Evolutionary conservation across 1,284 basidiomycete species (phyloP).

Genomic region (Leccinum insolens): DNA sequence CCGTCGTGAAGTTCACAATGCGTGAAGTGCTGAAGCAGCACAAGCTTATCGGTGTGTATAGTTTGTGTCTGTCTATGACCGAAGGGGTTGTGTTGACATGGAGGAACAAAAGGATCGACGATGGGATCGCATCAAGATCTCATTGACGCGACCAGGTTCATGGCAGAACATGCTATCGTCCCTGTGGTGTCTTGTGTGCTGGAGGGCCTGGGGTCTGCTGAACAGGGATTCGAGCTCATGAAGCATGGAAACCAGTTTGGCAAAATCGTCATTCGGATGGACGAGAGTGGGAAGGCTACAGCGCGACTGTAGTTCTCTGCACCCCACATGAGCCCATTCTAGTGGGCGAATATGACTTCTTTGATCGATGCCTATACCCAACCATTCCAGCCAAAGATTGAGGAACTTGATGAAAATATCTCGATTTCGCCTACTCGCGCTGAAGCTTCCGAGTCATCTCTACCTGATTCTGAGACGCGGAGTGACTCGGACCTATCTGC

Average conservation of each 20-base stretch:
- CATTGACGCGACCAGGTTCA: conserved; percentile 70
- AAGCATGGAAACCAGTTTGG: conserved; percentile 67
- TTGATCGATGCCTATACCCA: neutral
- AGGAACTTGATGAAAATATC: too few species aligned
- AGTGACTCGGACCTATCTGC: too few species aligned
- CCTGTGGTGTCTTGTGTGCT: conserved; percentile 79
- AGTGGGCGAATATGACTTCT: neutral
- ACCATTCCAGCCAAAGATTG: too few species aligned
- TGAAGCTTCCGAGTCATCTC: too few species aligned
- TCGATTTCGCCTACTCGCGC: too few species aligned
- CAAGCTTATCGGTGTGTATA: conserved; percentile 65
- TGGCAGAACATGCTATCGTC: conserved; percentile 66
- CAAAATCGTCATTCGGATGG: conserved; percentile 66
- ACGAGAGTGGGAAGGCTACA: conserved; percentile 20
- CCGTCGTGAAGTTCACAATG: conserved; percentile 75
- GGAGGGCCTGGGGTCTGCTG: conserved; percentile 66
- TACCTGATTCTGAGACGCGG: too few species aligned
- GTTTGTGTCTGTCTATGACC: neutral
- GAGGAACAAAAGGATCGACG: conserved; percentile 59
- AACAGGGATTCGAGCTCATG: conserved; percentile 69
- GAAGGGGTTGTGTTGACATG: conserved; percentile 15
- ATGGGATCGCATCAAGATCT: conserved; percentile 82
- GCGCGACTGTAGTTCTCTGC: conserved; percentile 28
- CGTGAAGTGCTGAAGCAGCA: conserved; percentile 80
- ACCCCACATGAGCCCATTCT: neutral